These are phyloP conservation scores for Jackrogersella multiformis DNA, from an alignment of 495 filamentous ascomycete species.

Conservation along the genomic window DNA sequence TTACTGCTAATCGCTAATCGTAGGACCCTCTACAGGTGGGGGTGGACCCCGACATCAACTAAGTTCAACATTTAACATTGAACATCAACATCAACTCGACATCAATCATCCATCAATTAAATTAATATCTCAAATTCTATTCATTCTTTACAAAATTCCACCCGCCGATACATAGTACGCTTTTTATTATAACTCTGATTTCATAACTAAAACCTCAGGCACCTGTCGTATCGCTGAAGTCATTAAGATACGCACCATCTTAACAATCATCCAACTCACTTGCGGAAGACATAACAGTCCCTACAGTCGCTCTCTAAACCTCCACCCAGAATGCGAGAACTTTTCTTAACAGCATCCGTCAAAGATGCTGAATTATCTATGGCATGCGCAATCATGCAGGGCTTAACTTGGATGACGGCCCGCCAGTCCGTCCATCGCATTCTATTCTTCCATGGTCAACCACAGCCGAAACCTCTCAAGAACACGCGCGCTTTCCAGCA, in stretches of 20 bases:
- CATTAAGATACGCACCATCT: neutral
- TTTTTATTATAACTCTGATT: neutral
- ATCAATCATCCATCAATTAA: neutral
- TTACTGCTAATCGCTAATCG: too few relatives aligned
- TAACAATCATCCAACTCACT: neutral
- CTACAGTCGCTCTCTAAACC: neutral
- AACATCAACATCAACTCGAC: neutral
- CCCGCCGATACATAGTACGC: too few relatives aligned
- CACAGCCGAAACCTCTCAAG: constrained; percentile 48
- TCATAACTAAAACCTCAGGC: neutral
- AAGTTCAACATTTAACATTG: constrained; percentile 5
- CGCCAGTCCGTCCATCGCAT: constrained; percentile 48
- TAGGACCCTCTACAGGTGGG: too few relatives aligned
- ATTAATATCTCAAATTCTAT: neutral
- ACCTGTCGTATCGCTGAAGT: neutral
- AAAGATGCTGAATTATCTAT: constrained; percentile 45
- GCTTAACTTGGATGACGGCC: constrained; percentile 52
- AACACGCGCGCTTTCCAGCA: constrained; percentile 41
- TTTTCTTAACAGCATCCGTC: constrained; percentile 54
- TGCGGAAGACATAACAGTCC: too few relatives aligned
- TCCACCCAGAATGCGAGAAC: constrained; percentile 48
- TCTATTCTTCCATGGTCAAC: constrained; percentile 49
- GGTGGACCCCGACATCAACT: neutral
- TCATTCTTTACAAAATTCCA: neutral
- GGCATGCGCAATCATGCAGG: constrained; percentile 52